A percentile compares a stretch with the other conserved stretches of the same genome.
Evolutionary conservation across 768 basidiomycete species (phyloP).

Genomic region (Agrocybe pediades): DNA sequence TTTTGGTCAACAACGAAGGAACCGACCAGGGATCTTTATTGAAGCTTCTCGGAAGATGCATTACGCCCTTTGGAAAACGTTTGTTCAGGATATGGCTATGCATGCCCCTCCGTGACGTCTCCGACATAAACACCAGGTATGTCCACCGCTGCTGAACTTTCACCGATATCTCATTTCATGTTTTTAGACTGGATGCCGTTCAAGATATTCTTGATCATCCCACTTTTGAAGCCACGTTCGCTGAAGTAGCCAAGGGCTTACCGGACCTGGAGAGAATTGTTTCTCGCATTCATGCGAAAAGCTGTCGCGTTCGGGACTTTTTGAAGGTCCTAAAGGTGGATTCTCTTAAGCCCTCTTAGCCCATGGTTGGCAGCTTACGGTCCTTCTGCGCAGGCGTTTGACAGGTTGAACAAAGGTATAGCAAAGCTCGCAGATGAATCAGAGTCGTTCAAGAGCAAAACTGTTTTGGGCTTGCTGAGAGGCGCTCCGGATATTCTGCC

Average conservation of each 20-base stretch:
- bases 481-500: conserved; percentile 79
- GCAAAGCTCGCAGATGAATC: conserved; percentile 61
- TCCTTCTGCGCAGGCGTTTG: conserved; percentile 60
- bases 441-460: conserved; percentile 75
- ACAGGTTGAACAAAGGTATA: conserved; percentile 69
- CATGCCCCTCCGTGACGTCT: conserved; percentile 79
- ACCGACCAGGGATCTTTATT: conserved; percentile 89
- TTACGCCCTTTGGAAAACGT: conserved; percentile 94
- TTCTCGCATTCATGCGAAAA: conserved; percentile 93
- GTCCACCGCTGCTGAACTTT: not conserved
- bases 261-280: conserved; percentile 95
- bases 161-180: not conserved
- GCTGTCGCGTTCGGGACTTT: conserved; percentile 87
- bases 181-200: conserved; percentile 86
- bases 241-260: conserved; percentile 72
- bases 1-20: conserved; percentile 91
- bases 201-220: conserved; percentile 85
- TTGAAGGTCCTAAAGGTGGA: conserved; percentile 75
- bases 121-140: conserved; percentile 90
- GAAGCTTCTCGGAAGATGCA: conserved; percentile 78
- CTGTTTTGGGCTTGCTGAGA: conserved; percentile 73
- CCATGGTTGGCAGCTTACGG: not conserved
- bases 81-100: conserved; percentile 97
- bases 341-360: not conserved
- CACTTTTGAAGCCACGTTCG: conserved; percentile 77